Base-by-base conservation (phyloP, 352 stramenopile genomes). In the Peronospora farinosa region DNA sequence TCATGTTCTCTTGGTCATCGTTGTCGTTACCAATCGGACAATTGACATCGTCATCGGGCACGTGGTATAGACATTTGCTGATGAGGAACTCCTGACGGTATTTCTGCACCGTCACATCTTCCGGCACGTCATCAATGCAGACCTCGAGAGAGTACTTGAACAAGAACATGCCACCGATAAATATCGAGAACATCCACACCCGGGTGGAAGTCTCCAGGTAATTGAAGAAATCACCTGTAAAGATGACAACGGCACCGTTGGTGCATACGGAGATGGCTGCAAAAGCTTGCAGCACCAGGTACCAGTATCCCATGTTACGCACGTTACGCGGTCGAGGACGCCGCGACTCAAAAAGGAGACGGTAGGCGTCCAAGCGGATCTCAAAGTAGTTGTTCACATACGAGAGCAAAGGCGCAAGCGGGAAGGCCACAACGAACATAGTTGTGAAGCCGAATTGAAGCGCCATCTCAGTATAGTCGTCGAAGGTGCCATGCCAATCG, bases 391-490 rank as follows among this genome's bases (percentile, higher is more conserved):
- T 96, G 51, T 96, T 95, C 42, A 96, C 55, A 52, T 94, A 92
- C 41, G 89, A 93, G 16, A 97, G 75, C 40, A 97, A 47, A 37
- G 89, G 83, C 33, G 92, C 92, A 51, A 98, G 78, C 2, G 93
- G 93, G 64, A 97, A 98, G 23, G 91, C 90, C 12, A 88, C 83
- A 1, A 95, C 90, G 82, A 95, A 95, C 71, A 95, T 88, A 13
- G 70, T 90, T 27, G 80, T 91, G 58, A 92, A 95, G 36, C 84
- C 84, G 28, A 92, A 95, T 65, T 92, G 79, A 47, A 95, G 72
- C 4, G 86, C 78, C 76, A 93, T 95, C 63, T 98, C 92, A 30
- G 95, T 86, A 65, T 96, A 98, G 60, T 97, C 88, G 49, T 93
- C 86, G 54, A 96, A 96, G 19, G 84, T 92, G 38, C 80, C 80